Base-by-base conservation (phyloP, 441 rosid genomes). In the Sinapis alba region DNA sequence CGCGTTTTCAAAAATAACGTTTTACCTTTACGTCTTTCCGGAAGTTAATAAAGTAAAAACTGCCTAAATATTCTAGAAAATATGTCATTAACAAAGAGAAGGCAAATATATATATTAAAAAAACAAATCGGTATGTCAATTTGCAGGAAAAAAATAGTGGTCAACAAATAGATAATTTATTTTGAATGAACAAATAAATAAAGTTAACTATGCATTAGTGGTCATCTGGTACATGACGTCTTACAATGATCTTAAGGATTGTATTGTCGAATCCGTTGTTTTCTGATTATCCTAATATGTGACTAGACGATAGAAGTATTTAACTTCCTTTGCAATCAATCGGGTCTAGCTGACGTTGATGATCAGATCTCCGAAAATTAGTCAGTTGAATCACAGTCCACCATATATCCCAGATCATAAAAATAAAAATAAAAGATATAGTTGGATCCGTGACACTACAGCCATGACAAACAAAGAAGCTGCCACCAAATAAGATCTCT, bases 401-500 rank as follows among this genome's bases (percentile, higher is more conserved):
- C n/a, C n/a, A n/a, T n/a, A n/a, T n/a, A n/a, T n/a, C n/a, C n/a
- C n/a, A n/a, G n/a, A n/a, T n/a, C n/a, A n/a, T n/a, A n/a, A n/a
- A n/a, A n/a, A n/a, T n/a, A n/a, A n/a, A n/a, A n/a, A n/a, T n/a
- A n/a, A n/a, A n/a, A n/a, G n/a, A 12, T 54, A 24, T 50, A 60
- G 57, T 24, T 51, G 61, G 67, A 47, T 74, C 73, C 54, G 78
- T 74, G 73, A 74, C 73, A 67, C 23, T 7, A 45, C 5, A 66
- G 38, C 19, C 62, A 50, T 75, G 56, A 23, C 58, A 68, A 62
- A 69, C 27, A 36, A 26, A 68, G 20, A 68, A 75, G 69, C 64
- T 68, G 74, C 69, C 74, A 75, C 59, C 36, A 53, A 27, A 26
- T 62, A 53, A 68, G 74, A 75, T 36, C 13, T 68, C 6, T 3